phyloP scores from a whole-genome alignment of 768 basidiomycete species.

The Paxillus rubicundulus region DNA sequence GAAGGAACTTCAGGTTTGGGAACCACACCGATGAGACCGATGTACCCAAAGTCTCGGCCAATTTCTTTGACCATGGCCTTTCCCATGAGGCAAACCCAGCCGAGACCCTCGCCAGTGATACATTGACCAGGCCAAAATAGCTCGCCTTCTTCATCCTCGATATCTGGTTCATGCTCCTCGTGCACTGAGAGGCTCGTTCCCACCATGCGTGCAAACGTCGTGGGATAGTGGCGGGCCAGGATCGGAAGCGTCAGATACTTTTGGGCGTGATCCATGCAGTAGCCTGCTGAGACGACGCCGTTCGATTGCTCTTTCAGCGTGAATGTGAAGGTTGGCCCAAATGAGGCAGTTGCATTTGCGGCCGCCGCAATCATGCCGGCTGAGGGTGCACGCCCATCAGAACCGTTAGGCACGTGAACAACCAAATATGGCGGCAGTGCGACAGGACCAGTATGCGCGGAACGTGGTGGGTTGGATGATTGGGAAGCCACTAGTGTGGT shows the following conservation, averaged over 20 bases:
- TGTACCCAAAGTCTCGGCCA: conserved; percentile 72
- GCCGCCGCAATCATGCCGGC: conserved; percentile 29
- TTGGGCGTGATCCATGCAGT: conserved; percentile 48
- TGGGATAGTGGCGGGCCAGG: conserved; percentile 69
- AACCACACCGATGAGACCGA: conserved; percentile 68
- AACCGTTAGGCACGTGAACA: conserved; percentile 25
- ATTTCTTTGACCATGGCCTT: conserved; percentile 85
- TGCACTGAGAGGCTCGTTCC: conserved; percentile 55
- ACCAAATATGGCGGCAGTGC: conserved; percentile 41
- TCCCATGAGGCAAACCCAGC: conserved; percentile 86
- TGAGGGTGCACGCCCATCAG: conserved; percentile 30
- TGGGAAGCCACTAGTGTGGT: conserved; percentile 24
- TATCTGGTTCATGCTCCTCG: conserved; percentile 78
- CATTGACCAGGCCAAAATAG: conserved; percentile 81
- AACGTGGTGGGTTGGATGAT: conserved; percentile 26
- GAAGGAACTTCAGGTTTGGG: conserved; percentile 54
- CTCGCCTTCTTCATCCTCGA: conserved; percentile 84
- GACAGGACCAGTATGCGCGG: conserved; percentile 30
- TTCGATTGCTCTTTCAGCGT: conserved; percentile 29
- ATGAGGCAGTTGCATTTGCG: conserved; percentile 28
- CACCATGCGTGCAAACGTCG: conserved; percentile 72
- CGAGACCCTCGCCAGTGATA: conserved; percentile 72
- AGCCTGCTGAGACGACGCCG: conserved; percentile 42
- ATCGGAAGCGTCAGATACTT: conserved; percentile 60
- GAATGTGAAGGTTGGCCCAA: conserved; percentile 26